Evolutionary conservation across 495 filamentous ascomycete species (phyloP).

Genomic region (Penicillium paradoxum): DNA sequence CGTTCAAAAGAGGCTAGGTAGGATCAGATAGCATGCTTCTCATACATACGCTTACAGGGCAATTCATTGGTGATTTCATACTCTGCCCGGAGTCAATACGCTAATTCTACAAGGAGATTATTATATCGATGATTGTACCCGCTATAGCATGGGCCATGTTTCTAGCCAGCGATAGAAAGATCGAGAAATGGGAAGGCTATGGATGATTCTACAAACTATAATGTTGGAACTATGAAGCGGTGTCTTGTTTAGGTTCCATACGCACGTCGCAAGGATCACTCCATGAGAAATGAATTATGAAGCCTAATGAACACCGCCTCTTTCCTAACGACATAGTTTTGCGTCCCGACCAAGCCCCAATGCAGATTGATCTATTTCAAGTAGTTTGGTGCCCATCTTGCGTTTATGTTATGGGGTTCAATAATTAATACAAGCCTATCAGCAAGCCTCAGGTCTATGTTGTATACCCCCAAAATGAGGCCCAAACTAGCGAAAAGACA

Average conservation of each 20-base stretch:
- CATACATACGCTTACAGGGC: background rate
- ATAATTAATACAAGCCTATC: background rate
- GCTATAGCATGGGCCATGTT: too few relatives aligned
- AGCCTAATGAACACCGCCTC: background rate
- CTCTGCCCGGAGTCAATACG: too few relatives aligned
- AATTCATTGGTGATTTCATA: too few relatives aligned
- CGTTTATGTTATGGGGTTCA: background rate
- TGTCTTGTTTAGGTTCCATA: too few relatives aligned
- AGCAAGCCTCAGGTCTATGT: background rate
- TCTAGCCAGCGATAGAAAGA: too few relatives aligned
- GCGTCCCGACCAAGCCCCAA: background rate
- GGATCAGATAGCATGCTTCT: background rate
- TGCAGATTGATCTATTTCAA: slow-evolving; percentile 1
- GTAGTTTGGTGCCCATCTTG: background rate
- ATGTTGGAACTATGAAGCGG: background rate
- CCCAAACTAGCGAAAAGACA: background rate
- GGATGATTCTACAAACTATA: background rate
- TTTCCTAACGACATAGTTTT: background rate
- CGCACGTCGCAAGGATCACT: too few relatives aligned
- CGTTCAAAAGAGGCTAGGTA: background rate
- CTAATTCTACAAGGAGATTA: too few relatives aligned
- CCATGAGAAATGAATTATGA: background rate
- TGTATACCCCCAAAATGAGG: background rate
- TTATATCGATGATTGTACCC: too few relatives aligned
- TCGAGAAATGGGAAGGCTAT: too few relatives aligned